phyloP scores from a whole-genome alignment of 2,329 filamentous ascomycete genomes.

The Lecanicillium sp. region DNA sequence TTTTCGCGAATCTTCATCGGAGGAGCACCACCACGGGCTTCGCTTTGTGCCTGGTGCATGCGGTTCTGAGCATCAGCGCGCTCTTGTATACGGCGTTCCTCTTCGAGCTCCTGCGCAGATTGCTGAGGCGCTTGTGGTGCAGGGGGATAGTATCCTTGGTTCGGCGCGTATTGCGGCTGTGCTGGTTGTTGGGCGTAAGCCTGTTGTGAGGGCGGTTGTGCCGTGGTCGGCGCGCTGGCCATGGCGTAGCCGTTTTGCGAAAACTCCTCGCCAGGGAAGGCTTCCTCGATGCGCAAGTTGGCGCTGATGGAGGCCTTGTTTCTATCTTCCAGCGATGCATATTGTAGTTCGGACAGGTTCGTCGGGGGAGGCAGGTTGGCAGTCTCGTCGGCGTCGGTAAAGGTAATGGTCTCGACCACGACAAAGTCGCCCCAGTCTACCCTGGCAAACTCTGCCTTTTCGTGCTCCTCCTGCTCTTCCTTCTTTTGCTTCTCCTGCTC shows the following conservation, averaged over 20 bases:
- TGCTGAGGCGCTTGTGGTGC: slow-evolving; percentile 22
- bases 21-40: slow-evolving; percentile 58
- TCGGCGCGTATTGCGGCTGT: slow-evolving; percentile 23
- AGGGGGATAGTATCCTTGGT: slow-evolving; percentile 30
- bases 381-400: slow-evolving; percentile 81
- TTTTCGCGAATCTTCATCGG: slow-evolving; percentile 90
- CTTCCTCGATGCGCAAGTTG: slow-evolving; percentile 85
- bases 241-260: slow-evolving; percentile 41
- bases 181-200: slow-evolving; percentile 29
- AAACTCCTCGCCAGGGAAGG: slow-evolving; percentile 73
- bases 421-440: slow-evolving; percentile 99
- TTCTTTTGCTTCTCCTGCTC: slow-evolving; percentile 81
- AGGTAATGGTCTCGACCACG: slow-evolving; percentile 89
- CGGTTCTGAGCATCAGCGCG: slow-evolving; percentile 51
- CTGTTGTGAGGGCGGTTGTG: slow-evolving; percentile 35
- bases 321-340: slow-evolving; percentile 89
- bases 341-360: slow-evolving; percentile 84
- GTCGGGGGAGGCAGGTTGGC: slow-evolving; percentile 82
- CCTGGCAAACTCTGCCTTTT: slow-evolving; percentile 67
- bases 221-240: slow-evolving; percentile 19
- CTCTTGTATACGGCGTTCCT: slow-evolving; percentile 56
- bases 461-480: slow-evolving; percentile 78
- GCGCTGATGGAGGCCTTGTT: slow-evolving; percentile 80
- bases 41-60: slow-evolving; percentile 70
- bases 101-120: slow-evolving; percentile 51